Base-by-base conservation (phyloP, 2,329 filamentous ascomycete species). In the Neofusicoccum parvum region DNA sequence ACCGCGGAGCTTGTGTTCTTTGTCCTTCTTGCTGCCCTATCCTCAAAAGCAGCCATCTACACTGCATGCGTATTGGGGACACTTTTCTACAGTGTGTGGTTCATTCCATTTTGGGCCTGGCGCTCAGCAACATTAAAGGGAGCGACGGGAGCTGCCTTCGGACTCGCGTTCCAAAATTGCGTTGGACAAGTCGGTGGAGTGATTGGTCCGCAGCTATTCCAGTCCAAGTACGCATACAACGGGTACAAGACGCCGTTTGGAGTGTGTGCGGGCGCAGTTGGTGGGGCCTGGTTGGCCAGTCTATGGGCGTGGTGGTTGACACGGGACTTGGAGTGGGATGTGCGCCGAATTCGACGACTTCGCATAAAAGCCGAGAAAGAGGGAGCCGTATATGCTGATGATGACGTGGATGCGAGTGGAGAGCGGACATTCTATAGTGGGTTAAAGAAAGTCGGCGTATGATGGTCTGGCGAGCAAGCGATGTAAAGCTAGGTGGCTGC, bases 71-170 rank as follows among this genome's bases (percentile, higher is more conserved):
- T 80, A 6, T 75, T 84, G 12, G 80, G 81, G 4, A 79, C 75
- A 0, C 73, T 80, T 60, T 81, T 82, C 65, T 82, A 82, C 66
- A 73, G 73, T 9, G 70, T 74, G 3, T 81, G 80, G 64, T 81
- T 82, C 65, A 80, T 83, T 14, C 78, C 80, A 0, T 81, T 82
- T 67, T 83, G 80, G 80, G 76, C 76, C 27, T 82, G 63, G 79
- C 74, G 80, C 46, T 80, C 79, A 3, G 76, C 79, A 3, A 80
- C 79, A 10, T 70, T 82, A 1, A 69, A 71, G 1, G 80, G 81
- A 2, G 76, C 76, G 5, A 83, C 81, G 0, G 81, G 79, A 11
- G 79, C 80, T 0, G 80, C 80, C 0, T 82, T 83, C 64, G 80
- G 79, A 0, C 71, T 82, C 1, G 80, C 77, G 0, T 72, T 83